Evolutionary conservation across 2,329 filamentous ascomycete genomes (phyloP), one percentile per base, ranked within the genome.

Genomic region (Septoria linicola): DNA sequence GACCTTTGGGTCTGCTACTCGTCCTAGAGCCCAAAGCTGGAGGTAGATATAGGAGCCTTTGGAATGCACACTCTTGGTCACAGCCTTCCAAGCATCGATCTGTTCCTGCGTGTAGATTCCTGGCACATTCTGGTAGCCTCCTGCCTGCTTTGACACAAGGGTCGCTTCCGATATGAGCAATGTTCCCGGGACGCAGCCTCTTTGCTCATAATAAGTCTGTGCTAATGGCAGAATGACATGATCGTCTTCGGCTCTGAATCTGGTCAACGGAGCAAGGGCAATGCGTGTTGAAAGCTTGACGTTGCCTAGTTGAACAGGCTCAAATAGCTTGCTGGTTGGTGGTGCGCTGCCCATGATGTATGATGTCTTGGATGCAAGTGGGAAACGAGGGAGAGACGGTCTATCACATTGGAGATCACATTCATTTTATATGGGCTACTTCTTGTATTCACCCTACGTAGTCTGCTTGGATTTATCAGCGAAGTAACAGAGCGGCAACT

Each of bases 211-310:
- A 57, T 67, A 67, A 7, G 66, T 61, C 72, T n/a, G 20, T 25
- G 41, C 53, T 14, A 55, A 20, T 27, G 43, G 40, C 34, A 53
- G 17, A 35, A 53, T 75, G 4, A 75, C 72, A 57, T 80, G 76
- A 43, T 77, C 67, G 50, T 80, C 71, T 41, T 63, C 61, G 41
- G 70, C 70, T 41, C 72, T 68, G 66, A 72, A 71, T 31, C 72
- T 70, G 8, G 80, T 83, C 48, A 84, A 67, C 3, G 80, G 80
- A 1, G 80, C 75, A 69, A 83, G 73, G 35, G 72, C 73, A 32
- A 83, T 59, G 42, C 75, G 73, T 59, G 74, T 69, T 23, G 64
- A 58, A 31, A 77, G 70, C 10, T 66, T 60, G 54, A 70, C 59
- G 30, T 62, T 56, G 27, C 75, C 75, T 16, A 77, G 63, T 14